phyloP scores from a whole-genome alignment of 202 grass and related monocot species.

The Saccharum hybrid region DNA sequence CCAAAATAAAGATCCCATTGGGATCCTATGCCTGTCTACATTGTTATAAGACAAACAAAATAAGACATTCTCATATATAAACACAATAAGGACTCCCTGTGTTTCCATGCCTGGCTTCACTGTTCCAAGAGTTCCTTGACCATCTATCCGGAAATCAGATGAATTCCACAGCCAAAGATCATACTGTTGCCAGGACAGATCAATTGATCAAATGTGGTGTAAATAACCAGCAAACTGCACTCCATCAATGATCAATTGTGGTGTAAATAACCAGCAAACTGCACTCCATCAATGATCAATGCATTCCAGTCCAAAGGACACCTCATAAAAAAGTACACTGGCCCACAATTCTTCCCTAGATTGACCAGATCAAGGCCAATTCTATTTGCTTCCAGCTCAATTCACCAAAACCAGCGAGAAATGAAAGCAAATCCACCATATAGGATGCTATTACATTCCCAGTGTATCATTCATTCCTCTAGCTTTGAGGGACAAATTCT shows the following conservation, averaged over 20 bases:
- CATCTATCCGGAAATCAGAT: background rate
- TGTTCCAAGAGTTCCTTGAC: background rate
- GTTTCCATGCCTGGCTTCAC: background rate
- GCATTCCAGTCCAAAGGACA: slow-evolving; percentile 4
- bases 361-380: slow-evolving; percentile 17
- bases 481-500: background rate
- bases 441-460: background rate
- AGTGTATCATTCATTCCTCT: background rate
- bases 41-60: background rate
- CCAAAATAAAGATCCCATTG: background rate
- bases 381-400: background rate
- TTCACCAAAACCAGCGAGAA: background rate
- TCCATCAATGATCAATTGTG: too few species aligned
- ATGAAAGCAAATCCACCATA: background rate
- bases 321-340: background rate
- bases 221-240: too few species aligned
- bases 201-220: background rate
- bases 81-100: background rate
- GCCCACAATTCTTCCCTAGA: background rate
- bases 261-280: background rate
- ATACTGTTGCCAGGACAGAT: background rate
- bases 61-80: background rate
- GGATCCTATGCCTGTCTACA: background rate
- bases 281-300: background rate
- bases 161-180: background rate